Evolutionary conservation across 2,329 filamentous ascomycete species (phyloP).

Genomic region (Nemania serpens): DNA sequence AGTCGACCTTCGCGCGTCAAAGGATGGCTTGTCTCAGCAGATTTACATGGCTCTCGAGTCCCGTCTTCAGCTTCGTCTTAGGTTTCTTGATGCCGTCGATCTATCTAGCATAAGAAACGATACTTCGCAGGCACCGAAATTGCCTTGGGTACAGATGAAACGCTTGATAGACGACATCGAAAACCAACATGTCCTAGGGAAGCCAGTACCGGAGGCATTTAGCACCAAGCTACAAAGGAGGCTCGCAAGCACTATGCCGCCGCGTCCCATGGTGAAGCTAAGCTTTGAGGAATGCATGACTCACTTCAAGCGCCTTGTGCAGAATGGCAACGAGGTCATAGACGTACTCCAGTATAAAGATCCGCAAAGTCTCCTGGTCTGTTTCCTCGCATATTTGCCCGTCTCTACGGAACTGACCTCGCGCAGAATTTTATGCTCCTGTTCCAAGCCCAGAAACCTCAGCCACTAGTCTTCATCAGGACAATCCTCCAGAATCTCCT

Average conservation of each 20-base stretch:
- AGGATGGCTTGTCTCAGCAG: constrained; percentile 39
- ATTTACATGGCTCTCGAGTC: constrained; percentile 61
- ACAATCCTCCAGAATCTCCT: constrained; percentile 78
- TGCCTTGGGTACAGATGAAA: constrained; percentile 57
- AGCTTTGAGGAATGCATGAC: constrained; percentile 72
- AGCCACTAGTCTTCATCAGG: constrained; percentile 82
- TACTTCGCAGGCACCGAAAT: constrained; percentile 52
- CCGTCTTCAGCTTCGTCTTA: constrained; percentile 69
- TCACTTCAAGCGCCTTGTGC: constrained; percentile 71
- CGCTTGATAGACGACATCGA: constrained; percentile 60
- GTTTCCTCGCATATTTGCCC: constrained; percentile 35
- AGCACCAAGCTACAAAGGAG: constrained; percentile 90
- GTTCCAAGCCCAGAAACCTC: constrained; percentile 79
- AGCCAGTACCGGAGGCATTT: constrained; percentile 75
- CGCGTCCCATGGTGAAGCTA: constrained; percentile 82
- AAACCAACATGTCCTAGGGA: constrained; percentile 65
- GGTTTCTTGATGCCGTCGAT: constrained; percentile 62
- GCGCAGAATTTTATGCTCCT: constrained; percentile 70
- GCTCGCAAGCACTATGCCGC: constrained; percentile 90
- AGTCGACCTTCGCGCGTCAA: constrained; percentile 44
- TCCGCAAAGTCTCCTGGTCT: constrained; percentile 71
- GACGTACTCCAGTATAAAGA: constrained; percentile 70
- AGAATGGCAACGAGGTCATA: constrained; percentile 72
- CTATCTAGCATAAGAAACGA: constrained; percentile 50
- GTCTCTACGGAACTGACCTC: constrained; percentile 28